Base-by-base conservation (phyloP, 2,329 filamentous ascomycete genomes). In the Dactylellina haptotyla region DNA sequence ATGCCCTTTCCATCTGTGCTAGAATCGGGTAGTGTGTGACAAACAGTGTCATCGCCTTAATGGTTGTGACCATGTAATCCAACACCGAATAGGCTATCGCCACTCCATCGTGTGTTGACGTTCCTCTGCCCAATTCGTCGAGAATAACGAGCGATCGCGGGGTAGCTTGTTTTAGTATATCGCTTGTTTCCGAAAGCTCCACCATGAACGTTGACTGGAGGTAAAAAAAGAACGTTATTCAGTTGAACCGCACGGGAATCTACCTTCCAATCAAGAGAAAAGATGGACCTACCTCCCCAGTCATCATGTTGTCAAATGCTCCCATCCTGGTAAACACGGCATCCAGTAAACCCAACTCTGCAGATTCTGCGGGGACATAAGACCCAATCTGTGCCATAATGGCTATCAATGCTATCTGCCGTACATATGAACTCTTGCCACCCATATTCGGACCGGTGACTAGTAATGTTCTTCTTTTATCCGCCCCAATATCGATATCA, bases 381-480 rank as follows among this genome's bases (percentile, higher is more conserved):
- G 91, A 96, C 56, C 95, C 95, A 75, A 97, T 90, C 80, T 99
- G 95, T 5, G 92, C 93, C 83, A 99, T 93, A 78, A 99, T 93
- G 51, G 90, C 87, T 75, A 98, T 92, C 4, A 99, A 87, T 8
- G 95, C 94, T 46, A 96, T 88, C 76, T 93, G 91, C 59, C 95
- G 92, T 20, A 99, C 94, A 80, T 97, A 99, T 67, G 90, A 95
- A n/a, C 92, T 97, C 80, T 99, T 99, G 65, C 95, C 95, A 78
- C 95, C 95, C 95, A 99, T 99, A 83, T 99, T 99, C 28, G 95
- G 95, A 0, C 95, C 95, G 0, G 95, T 99, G 78, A 99, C 89
- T 64, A 98, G 89, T 77, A 97, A 87, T 1, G 92, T 92, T 4
- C 91, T 86, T 0, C 88, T 86, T 0, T 84, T 80, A 0, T 87